Base-by-base conservation (phyloP, 2,329 filamentous ascomycete genomes). In the Nemania sp. region DNA sequence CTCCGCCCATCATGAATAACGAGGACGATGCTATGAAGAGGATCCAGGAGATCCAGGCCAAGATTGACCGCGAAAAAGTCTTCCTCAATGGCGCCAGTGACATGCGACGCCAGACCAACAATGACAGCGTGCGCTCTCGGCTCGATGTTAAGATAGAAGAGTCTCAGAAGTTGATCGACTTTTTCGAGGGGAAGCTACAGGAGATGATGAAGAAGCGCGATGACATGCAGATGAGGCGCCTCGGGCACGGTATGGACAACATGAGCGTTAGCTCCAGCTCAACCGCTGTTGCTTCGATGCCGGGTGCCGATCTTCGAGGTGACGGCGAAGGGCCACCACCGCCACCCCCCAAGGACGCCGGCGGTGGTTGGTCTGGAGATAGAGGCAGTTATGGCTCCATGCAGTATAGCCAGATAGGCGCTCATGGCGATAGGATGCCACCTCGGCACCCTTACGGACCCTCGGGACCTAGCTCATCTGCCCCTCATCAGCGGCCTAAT, bases 61-160 rank as follows among this genome's bases (percentile, higher is more conserved):
- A 99, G 91, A 98, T 99, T 82, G 93, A 98, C 86, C 91, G 95
- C 80, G 96, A 99, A 83, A 95, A 94, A 86, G 92, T 92, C 77
- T 90, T 98, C 78, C 96, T 99, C 86, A 92, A 92, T 81, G 95
- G 93, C 77, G 95, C 95, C 74, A 96, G 93, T 82, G 89, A 92
- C 76, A 97, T 99, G 94, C 92, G 94, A 82, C 92, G 94, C 82
- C 94, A 96, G 81, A 98, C 95, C 75, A 93, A 93, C 84, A 99
- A 99, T 82, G 92, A 94, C 74, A 88, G 90, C 70, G 95, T 98
- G 72, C 92, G 94, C 78, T 94, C 94, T 75, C 90, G 93, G 77
- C 90, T 97, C 80, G 95, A 98, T 79, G 92, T 91, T 71, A 94
- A 98, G 82, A 97, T 99, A 82, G 92, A 94, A 79, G 95, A 98